A percentile compares a stretch with the other conserved stretches of the same genome.
phyloP scores from a whole-genome alignment of 768 basidiomycete genomes.

The Tephrocybe sp. region DNA sequence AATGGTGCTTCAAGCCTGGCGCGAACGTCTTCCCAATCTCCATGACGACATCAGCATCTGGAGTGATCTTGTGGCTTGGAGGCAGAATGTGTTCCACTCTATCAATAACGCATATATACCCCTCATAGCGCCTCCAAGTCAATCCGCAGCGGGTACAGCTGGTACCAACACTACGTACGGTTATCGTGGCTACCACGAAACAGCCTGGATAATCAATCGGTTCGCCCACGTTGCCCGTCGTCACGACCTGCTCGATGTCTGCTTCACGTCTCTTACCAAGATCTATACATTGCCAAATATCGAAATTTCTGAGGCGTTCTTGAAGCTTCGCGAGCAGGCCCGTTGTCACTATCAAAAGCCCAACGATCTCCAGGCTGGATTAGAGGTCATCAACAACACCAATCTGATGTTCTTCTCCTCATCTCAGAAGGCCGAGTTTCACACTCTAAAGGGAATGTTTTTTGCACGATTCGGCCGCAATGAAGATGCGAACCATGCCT shows the following conservation, averaged over 20 bases:
- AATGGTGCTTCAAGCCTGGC: conserved; percentile 95
- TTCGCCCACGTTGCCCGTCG: conserved; percentile 98
- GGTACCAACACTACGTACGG: conserved; percentile 75
- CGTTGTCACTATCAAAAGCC: conserved; percentile 97
- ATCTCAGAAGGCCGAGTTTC: conserved; percentile 96
- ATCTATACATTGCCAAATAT: conserved; percentile 99
- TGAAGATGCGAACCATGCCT: conserved; percentile 90
- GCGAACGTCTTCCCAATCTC: conserved; percentile 92
- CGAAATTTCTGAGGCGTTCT: conserved; percentile 98
- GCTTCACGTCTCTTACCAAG: conserved; percentile 91
- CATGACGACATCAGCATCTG: conserved; percentile 98
- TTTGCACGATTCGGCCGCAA: conserved; percentile 81
- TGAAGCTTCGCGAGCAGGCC: conserved; percentile 98
- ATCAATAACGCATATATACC: conserved; percentile 97
- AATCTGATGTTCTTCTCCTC: conserved; percentile 97
- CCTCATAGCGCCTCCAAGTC: conserved; percentile 65
- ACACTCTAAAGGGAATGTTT: conserved; percentile 98
- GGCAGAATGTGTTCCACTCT: conserved; percentile 96
- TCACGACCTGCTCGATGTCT: conserved; percentile 94
- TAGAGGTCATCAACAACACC: conserved; percentile 99
- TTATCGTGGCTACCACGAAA: conserved; percentile 97
- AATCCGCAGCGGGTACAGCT: conserved; percentile 43
- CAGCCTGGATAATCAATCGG: conserved; percentile 99
- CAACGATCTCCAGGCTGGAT: conserved; percentile 87
- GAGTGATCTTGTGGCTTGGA: conserved; percentile 99